Conservation (phyloP, 805 yeast species). For the Kuraishia cidri region DNA sequence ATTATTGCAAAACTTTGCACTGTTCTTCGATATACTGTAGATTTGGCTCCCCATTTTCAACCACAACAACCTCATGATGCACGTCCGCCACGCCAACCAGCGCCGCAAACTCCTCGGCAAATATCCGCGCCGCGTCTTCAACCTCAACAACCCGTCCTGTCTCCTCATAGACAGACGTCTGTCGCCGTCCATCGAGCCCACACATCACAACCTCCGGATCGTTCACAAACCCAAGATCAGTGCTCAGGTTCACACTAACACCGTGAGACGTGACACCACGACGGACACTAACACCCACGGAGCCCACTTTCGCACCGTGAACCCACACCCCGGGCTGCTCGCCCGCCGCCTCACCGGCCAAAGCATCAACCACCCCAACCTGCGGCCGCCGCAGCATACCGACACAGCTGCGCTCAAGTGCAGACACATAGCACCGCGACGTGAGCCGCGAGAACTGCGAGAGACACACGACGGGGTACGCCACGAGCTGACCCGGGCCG, state of each 20-base stretch:
- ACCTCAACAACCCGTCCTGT: too few species aligned
- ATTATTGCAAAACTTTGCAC: too few species aligned
- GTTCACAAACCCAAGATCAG: slow-evolving; percentile 67
- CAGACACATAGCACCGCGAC: slow-evolving; percentile 42
- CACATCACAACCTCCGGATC: slow-evolving; percentile 64
- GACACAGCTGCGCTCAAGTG: slow-evolving; percentile 29
- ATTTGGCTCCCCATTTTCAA: too few species aligned
- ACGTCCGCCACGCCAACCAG: too few species aligned
- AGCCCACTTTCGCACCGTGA: slow-evolving; percentile 57
- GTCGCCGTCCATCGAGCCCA: slow-evolving; percentile 61
- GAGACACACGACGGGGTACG: slow-evolving; percentile 73
- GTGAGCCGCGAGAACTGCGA: slow-evolving; percentile 42
- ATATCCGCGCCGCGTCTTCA: slow-evolving; percentile 11
- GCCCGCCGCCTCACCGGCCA: too few species aligned
- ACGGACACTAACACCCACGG: slow-evolving; percentile 83
- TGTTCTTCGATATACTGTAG: too few species aligned
- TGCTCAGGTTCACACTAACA: slow-evolving; percentile 66
- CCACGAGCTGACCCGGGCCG: slow-evolving; percentile 90
- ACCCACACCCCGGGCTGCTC: slow-evolving; percentile 90
- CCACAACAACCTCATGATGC: too few species aligned
- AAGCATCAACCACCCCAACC: too few species aligned
- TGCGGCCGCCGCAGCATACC: slow-evolving; percentile 10
- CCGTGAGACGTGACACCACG: slow-evolving; percentile 88
- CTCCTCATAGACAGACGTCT: slow-evolving; percentile 44
- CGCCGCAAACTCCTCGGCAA: neutral